These are phyloP conservation scores for Thelonectria rubi DNA, from an alignment of 2,329 filamentous ascomycete species.

Conservation along the genomic window DNA sequence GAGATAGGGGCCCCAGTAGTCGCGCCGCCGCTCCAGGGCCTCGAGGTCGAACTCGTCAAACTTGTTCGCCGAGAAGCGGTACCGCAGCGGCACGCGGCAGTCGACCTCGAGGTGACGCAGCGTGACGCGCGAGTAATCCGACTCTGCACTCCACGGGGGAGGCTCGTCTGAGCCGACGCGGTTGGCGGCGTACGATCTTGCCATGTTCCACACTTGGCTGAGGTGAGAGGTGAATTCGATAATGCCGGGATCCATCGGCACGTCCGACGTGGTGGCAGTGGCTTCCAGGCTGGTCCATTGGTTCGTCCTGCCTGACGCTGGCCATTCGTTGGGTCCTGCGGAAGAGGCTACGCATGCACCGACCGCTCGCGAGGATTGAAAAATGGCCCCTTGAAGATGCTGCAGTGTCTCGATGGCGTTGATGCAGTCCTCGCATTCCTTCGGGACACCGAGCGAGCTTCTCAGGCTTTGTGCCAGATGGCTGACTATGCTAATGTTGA, in stretches of 20 bases:
- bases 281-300: background rate
- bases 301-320: constrained; percentile 1
- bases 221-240: constrained; percentile 55
- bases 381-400: constrained; percentile 50
- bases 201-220: constrained; percentile 58
- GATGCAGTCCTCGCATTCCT: constrained; percentile 46
- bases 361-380: constrained; percentile 7
- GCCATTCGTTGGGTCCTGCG: background rate
- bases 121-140: constrained; percentile 61
- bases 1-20: constrained; percentile 64
- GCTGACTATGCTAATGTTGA: constrained; percentile 36
- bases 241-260: constrained; percentile 49
- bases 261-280: background rate
- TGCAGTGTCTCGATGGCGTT: constrained; percentile 55
- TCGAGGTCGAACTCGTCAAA: constrained; percentile 53
- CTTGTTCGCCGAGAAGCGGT: constrained; percentile 60
- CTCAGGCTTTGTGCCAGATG: constrained; percentile 33
- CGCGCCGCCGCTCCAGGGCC: constrained; percentile 54
- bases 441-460: constrained; percentile 30
- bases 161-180: constrained; percentile 54
- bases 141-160: constrained; percentile 56
- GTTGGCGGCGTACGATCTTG: constrained; percentile 56
- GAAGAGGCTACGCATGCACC: background rate
- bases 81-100: constrained; percentile 58
- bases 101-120: constrained; percentile 61